Base-by-base conservation (phyloP, 345 rosid genomes). In the Rhizophora mangle region DNA sequence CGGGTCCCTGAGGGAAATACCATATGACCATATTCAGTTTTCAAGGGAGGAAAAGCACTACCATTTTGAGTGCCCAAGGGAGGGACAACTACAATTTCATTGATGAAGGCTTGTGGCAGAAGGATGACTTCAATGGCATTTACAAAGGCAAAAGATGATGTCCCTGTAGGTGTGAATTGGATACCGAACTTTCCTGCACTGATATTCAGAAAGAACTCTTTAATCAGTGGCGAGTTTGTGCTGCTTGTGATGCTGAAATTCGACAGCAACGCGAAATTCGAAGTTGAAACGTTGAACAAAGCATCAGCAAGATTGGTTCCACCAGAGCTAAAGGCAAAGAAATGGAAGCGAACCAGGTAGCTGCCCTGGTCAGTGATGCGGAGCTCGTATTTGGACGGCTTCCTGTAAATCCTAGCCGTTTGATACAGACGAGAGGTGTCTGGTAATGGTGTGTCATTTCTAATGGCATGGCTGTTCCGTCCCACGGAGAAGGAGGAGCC, bases 351-450 rank as follows among this genome's bases (percentile, higher is more conserved):
- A 22, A 88, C 79, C 7, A 87, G 24, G 75, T 88, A 62, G 47
- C 68, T 55, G n/a, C 83, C 84, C 18, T 7, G 4, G 4, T 49
- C 27, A 70, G 56, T 53, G 37, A 82, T 71, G 9, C 67, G 7
- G 55, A 91, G 61, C 49, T 21, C 68, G 73, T 84, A 88, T 8
- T 34, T 59, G 39, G 92, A 72, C 7, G 36, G 30, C 26, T 36
- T 51, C n/a, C 34, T 39, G 82, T 81, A 87, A 46, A 83, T 67
- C 64, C 89, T 88, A 24, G 82, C 89, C 15, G 92, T 81, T 9
- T 64, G 59, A 65, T 91, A 80, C 46, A 88, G 75, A 16, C 31
- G 76, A n/a, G 36, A 29, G 1, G 58, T 3, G 7, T 26, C 16
- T 22, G 64, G 6, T 58, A 59, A 29, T 39, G 54, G 61, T 24